phyloP scores from a whole-genome alignment of 2,329 filamentous ascomycete genomes.

The Talaromyces verruculosus region DNA sequence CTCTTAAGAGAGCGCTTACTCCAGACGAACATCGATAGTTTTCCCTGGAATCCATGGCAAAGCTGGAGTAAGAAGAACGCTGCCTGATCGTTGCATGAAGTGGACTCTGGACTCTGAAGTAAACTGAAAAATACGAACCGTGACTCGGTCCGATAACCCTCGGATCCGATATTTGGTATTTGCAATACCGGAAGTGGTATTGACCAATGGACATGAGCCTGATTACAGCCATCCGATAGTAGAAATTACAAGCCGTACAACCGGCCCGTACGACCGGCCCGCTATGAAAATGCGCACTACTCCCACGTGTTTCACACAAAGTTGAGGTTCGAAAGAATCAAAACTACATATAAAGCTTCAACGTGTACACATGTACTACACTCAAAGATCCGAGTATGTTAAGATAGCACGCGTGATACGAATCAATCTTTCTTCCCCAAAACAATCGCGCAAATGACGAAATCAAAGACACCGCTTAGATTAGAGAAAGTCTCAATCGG shows the following conservation, averaged over 20 bases:
- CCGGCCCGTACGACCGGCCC: neutral
- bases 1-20: neutral
- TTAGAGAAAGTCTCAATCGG: neutral
- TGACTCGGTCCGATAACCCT: neutral
- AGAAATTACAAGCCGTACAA: constrained; percentile 5
- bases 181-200: constrained; percentile 4
- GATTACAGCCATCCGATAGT: neutral
- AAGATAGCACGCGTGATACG: neutral
- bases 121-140: neutral
- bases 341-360: neutral
- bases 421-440: too few relatives aligned
- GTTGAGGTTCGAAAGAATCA: neutral
- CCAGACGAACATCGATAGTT: neutral
- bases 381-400: neutral
- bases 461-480: neutral
- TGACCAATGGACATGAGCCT: neutral
- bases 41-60: constrained; percentile 1
- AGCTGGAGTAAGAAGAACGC: neutral
- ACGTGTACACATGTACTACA: neutral
- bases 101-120: neutral
- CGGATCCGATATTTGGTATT: neutral
- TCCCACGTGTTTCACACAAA: neutral
- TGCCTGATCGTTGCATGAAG: neutral
- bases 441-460: neutral
- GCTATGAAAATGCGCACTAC: neutral